phyloP scores from a whole-genome alignment of 257 asterid species.

The Euphrasia confusa region DNA sequence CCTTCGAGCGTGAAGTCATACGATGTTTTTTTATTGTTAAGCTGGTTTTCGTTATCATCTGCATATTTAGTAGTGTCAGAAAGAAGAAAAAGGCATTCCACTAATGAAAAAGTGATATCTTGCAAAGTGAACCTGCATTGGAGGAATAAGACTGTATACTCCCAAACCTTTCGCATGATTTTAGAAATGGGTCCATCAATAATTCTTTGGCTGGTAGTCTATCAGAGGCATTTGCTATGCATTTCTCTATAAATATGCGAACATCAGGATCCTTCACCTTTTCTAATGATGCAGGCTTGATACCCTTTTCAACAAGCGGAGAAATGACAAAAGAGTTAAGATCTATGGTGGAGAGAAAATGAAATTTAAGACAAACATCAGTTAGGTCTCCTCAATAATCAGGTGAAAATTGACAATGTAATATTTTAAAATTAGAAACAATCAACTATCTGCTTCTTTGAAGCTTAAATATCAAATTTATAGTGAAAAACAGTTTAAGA shows the following conservation, averaged over 20 bases:
- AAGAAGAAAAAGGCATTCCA: not conserved
- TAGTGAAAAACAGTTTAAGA: slow-evolving; percentile 9
- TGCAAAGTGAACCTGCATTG: slow-evolving; percentile 34
- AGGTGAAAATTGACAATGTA: slow-evolving; percentile 5
- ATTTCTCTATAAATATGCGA: slow-evolving; percentile 71
- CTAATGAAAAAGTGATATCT: not conserved
- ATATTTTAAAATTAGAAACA: not conserved
- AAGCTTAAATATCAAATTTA: no score
- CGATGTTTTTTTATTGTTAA: slow-evolving; percentile 32
- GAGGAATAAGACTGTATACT: slow-evolving; percentile 35
- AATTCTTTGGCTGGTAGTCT: slow-evolving; percentile 84
- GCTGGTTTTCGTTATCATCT: slow-evolving; percentile 41
- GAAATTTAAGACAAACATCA: slow-evolving; percentile 15
- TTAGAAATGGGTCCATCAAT: slow-evolving; percentile 77
- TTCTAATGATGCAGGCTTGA: slow-evolving; percentile 86
- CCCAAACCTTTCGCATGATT: slow-evolving; percentile 59
- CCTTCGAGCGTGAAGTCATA: slow-evolving; percentile 60
- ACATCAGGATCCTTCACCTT: slow-evolving; percentile 82
- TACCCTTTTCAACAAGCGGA: slow-evolving; percentile 54
- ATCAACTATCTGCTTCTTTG: no score
- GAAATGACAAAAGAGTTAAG: slow-evolving; percentile 12
- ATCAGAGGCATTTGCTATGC: slow-evolving; percentile 73
- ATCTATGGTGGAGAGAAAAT: slow-evolving; percentile 12
- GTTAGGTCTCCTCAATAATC: slow-evolving; percentile 15
- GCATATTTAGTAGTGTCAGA: slow-evolving; percentile 27